These are phyloP conservation scores for Pleurotus sapidus DNA, from an alignment of 768 basidiomycete genomes.

Conservation along the genomic window DNA sequence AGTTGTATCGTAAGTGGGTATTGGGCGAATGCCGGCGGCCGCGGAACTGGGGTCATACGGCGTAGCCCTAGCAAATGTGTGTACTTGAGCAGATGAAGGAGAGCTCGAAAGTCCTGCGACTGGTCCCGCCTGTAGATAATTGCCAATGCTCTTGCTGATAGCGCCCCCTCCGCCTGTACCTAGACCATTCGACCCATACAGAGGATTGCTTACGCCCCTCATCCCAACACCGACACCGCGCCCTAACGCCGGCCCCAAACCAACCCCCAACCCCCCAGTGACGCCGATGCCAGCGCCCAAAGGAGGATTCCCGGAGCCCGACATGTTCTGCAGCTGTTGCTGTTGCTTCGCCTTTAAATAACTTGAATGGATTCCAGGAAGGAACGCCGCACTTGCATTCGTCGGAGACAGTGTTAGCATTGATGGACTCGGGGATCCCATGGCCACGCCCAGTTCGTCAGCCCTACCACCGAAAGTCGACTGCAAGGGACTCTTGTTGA, in stretches of 20 bases:
- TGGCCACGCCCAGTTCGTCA: slow-evolving; percentile 43
- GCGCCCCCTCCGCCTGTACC: background rate
- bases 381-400: slow-evolving; percentile 81
- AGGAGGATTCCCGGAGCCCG: background rate
- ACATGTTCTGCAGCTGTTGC: background rate
- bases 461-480: slow-evolving; percentile 18
- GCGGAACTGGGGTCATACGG: slow-evolving; percentile 42
- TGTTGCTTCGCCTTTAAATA: slow-evolving; percentile 51
- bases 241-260: slow-evolving; percentile 10
- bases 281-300: background rate
- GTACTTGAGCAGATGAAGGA: slow-evolving; percentile 31
- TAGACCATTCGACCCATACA: slow-evolving; percentile 14
- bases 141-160: slow-evolving; percentile 22
- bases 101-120: slow-evolving; percentile 23
- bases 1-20: slow-evolving; percentile 8
- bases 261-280: slow-evolving; percentile 1
- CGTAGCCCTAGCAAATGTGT: slow-evolving; percentile 39
- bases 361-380: slow-evolving; percentile 67
- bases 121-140: slow-evolving; percentile 24
- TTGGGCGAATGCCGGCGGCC: slow-evolving; percentile 22
- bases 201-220: slow-evolving; percentile 27
- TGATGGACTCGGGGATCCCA: slow-evolving; percentile 13
- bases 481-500: slow-evolving; percentile 2
- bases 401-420: slow-evolving; percentile 41
- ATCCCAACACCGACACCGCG: slow-evolving; percentile 20